phyloP scores from a whole-genome alignment of 148 eudicot genomes.

The Euryodendron excelsum region DNA sequence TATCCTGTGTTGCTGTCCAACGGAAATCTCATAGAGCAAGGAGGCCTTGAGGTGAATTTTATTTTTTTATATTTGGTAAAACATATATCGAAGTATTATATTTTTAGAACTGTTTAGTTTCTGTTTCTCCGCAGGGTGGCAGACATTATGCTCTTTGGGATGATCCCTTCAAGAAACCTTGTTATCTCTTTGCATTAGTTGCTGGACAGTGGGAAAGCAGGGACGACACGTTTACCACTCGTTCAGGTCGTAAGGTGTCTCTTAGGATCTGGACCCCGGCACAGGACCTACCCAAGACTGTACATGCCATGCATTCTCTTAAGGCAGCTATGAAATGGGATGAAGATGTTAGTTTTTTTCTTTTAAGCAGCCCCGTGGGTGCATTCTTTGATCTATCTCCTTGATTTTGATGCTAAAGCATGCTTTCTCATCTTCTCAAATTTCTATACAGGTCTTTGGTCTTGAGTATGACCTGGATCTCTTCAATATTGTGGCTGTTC shows the following conservation, averaged over 20 bases:
- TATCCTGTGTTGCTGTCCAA: slow-evolving; percentile 91
- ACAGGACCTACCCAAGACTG: slow-evolving; percentile 83
- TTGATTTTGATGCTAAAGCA: not conserved
- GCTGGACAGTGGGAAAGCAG: slow-evolving; percentile 94
- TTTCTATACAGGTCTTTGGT: slow-evolving; percentile 71
- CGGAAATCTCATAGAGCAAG: slow-evolving; percentile 91
- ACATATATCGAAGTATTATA: not conserved
- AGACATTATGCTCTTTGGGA: slow-evolving; percentile 92
- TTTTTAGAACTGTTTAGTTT: not conserved
- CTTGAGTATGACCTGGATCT: slow-evolving; percentile 95
- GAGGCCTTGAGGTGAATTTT: slow-evolving; percentile 74
- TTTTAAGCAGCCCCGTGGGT: not conserved
- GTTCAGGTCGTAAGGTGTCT: slow-evolving; percentile 85
- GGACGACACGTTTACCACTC: slow-evolving; percentile 79
- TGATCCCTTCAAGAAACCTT: slow-evolving; percentile 97
- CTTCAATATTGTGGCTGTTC: slow-evolving; percentile 94
- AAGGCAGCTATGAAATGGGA: slow-evolving; percentile 99
- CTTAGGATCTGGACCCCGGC: slow-evolving; percentile 93
- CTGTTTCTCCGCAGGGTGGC: slow-evolving; percentile 61
- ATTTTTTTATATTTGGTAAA: not conserved
- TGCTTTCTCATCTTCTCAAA: not conserved
- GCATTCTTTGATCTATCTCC: not conserved
- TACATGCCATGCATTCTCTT: slow-evolving; percentile 97
- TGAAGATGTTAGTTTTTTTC: slow-evolving; percentile 71
- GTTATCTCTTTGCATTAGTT: slow-evolving; percentile 94